These are phyloP conservation scores for Mikania micrantha DNA, from an alignment of 129 eudicot genomes.

Conservation along the genomic window DNA sequence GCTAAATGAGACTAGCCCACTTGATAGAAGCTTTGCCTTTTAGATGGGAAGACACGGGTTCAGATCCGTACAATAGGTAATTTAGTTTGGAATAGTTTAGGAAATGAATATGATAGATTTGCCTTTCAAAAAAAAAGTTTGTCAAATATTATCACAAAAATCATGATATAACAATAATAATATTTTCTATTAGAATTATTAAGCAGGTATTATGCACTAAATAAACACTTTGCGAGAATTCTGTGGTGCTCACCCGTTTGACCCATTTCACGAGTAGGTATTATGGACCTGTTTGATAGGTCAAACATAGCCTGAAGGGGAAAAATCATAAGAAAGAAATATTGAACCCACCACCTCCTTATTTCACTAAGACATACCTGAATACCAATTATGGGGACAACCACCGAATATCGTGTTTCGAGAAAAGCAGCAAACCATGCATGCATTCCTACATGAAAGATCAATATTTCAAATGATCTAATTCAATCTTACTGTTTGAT, in stretches of 20 bases:
- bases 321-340: neutral
- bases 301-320: neutral
- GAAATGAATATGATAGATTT: too few relatives aligned
- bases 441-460: constrained; percentile 72
- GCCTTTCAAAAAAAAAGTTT: too few relatives aligned
- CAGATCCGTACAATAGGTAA: too few relatives aligned
- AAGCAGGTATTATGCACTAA: neutral
- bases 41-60: too few relatives aligned
- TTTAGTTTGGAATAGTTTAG: too few relatives aligned
- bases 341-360: neutral
- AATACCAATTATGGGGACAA: constrained; percentile 88
- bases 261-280: too few relatives aligned
- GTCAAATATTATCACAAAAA: neutral
- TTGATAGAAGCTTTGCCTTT: too few relatives aligned
- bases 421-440: constrained; percentile 92
- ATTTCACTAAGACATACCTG: constrained; percentile 46
- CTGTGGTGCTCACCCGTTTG: neutral
- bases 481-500: neutral
- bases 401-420: constrained; percentile 87
- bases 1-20: too few relatives aligned
- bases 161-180: neutral
- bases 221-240: neutral
- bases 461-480: neutral
- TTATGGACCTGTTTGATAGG: neutral
- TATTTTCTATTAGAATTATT: neutral